Evolutionary conservation across 2,329 filamentous ascomycete genomes (phyloP).

Genomic region (Reticulascus tulasneorum): DNA sequence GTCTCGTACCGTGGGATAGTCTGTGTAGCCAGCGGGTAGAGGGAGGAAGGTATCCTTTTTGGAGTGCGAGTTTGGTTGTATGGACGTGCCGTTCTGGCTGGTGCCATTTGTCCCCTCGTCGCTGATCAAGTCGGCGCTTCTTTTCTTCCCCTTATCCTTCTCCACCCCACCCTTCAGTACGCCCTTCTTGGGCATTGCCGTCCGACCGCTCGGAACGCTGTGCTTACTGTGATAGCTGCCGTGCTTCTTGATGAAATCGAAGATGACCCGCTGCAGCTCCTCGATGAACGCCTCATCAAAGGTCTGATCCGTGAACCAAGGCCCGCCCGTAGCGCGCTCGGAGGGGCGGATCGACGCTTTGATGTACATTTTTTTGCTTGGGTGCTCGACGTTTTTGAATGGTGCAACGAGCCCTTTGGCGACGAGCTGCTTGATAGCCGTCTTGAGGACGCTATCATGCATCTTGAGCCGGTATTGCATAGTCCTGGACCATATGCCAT

Average conservation of each 20-base stretch:
- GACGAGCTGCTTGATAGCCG: slow-evolving; percentile 79
- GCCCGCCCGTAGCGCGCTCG: slow-evolving; percentile 86
- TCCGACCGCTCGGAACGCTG: slow-evolving; percentile 24
- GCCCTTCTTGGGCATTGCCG: slow-evolving; percentile 53
- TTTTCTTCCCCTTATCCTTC: slow-evolving; percentile 44
- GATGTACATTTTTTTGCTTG: slow-evolving; percentile 95
- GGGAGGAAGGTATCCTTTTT: slow-evolving; percentile 45
- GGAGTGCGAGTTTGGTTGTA: slow-evolving; percentile 22
- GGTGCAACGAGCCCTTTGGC: slow-evolving; percentile 76
- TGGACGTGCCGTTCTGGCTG: slow-evolving; percentile 17
- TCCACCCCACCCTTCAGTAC: slow-evolving; percentile 45
- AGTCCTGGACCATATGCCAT: slow-evolving; percentile 87
- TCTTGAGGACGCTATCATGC: slow-evolving; percentile 77
- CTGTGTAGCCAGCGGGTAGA: slow-evolving; percentile 62
- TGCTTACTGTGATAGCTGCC: slow-evolving; percentile 61
- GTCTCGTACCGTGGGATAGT: slow-evolving; percentile 75
- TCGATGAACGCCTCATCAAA: slow-evolving; percentile 87
- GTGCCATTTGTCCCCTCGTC: slow-evolving; percentile 22
- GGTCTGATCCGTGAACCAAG: slow-evolving; percentile 90
- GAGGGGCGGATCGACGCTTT: slow-evolving; percentile 78
- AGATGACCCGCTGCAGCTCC: slow-evolving; percentile 67
- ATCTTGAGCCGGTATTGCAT: slow-evolving; percentile 77
- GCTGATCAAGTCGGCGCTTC: slow-evolving; percentile 43
- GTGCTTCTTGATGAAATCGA: slow-evolving; percentile 65
- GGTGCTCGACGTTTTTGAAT: slow-evolving; percentile 88